These are phyloP conservation scores for Trichodelitschia bisporula DNA, from an alignment of 495 filamentous ascomycete species.

Conservation along the genomic window DNA sequence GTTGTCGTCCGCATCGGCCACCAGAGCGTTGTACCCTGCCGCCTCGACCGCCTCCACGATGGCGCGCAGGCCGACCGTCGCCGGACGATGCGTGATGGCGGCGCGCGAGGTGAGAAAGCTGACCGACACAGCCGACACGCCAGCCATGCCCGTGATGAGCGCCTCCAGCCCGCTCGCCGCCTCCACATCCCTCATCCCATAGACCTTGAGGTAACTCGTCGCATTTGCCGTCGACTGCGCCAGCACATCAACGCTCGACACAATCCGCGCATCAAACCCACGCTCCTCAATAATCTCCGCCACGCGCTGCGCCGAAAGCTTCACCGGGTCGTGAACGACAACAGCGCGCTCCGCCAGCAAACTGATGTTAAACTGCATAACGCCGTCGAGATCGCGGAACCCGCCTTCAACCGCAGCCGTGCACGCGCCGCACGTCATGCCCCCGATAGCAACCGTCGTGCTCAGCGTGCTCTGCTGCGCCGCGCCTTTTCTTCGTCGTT, in stretches of 20 bases:
- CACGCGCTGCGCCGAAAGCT: constrained; percentile 46
- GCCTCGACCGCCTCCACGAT: constrained; percentile 65
- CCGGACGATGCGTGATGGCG: constrained; percentile 42
- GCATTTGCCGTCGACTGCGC: constrained; percentile 20
- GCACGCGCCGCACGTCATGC: constrained; percentile 95
- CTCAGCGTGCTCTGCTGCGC: constrained; percentile 20
- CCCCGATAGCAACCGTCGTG: constrained; percentile 67
- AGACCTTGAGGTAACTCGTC: constrained; percentile 54
- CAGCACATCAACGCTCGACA: constrained; percentile 31
- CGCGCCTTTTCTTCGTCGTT: not conserved
- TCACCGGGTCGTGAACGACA: constrained; percentile 49
- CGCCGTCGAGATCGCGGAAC: constrained; percentile 49
- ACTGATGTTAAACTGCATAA: constrained; percentile 80
- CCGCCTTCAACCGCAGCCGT: constrained; percentile 74
- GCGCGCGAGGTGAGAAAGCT: constrained; percentile 42
- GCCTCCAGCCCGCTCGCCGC: constrained; percentile 50
- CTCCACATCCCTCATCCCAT: constrained; percentile 45
- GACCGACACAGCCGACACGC: constrained; percentile 48
- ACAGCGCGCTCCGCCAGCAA: constrained; percentile 81
- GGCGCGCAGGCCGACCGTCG: constrained; percentile 48
- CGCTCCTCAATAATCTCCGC: constrained; percentile 65
- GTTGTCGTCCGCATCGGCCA: constrained; percentile 81
- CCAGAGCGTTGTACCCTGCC: constrained; percentile 61
- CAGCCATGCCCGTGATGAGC: constrained; percentile 34
- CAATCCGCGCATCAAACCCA: constrained; percentile 70